Conservation (phyloP, 768 basidiomycete genomes). For the Suillus subaureus region DNA sequence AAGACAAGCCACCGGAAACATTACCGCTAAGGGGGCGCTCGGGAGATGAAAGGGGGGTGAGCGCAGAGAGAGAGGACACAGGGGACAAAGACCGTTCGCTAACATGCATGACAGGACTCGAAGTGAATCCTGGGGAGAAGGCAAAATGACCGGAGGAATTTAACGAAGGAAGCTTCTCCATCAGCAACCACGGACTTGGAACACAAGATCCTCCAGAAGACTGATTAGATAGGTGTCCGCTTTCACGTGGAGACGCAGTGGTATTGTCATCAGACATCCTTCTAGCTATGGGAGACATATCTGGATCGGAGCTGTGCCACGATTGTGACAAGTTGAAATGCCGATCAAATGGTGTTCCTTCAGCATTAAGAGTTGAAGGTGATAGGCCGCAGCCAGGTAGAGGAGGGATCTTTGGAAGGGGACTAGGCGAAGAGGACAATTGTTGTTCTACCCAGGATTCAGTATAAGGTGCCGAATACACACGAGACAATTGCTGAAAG, state of each 20-base stretch:
- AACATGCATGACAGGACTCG: constrained; percentile 8
- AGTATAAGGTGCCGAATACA: constrained; percentile 1
- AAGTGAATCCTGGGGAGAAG: constrained; percentile 1
- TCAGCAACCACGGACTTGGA: constrained; percentile 24
- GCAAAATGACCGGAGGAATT: constrained; percentile 20
- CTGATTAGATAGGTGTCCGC: neutral
- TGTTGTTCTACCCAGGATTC: constrained; percentile 12
- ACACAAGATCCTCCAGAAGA: constrained; percentile 14
- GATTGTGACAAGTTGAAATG: constrained; percentile 28
- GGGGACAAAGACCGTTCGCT: constrained; percentile 24
- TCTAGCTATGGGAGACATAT: constrained; percentile 28
- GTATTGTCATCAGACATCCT: constrained; percentile 3
- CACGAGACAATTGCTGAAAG: neutral
- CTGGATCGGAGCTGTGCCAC: constrained; percentile 20
- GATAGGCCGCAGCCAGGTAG: constrained; percentile 28
- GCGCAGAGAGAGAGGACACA: constrained; percentile 30
- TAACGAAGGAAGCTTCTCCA: constrained; percentile 30
- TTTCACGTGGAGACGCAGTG: constrained; percentile 6
- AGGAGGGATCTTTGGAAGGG: constrained; percentile 23
- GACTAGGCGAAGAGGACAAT: constrained; percentile 31
- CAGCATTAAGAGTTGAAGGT: constrained; percentile 27
- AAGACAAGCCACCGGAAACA: neutral
- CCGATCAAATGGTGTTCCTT: constrained; percentile 31
- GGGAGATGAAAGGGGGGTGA: constrained; percentile 33
- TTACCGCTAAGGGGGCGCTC: constrained; percentile 7